phyloP scores from a whole-genome alignment of 768 basidiomycete genomes.

The Mycena albidolilacea region DNA sequence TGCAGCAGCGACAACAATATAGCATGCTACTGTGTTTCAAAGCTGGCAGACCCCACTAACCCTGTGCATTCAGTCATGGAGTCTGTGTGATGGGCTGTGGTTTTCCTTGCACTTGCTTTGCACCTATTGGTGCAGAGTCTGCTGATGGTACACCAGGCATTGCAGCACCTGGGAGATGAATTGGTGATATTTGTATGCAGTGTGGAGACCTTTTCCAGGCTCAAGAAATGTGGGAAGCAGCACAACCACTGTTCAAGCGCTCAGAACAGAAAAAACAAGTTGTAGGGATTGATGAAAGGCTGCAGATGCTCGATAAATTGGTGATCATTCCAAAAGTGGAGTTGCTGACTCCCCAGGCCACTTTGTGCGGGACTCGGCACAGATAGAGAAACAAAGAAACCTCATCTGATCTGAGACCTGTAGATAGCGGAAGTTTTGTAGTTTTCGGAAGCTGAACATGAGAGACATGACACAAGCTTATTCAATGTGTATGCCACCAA shows the following conservation, averaged over 20 bases:
- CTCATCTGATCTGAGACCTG: background rate
- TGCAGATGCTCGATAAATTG: background rate
- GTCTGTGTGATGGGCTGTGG: background rate
- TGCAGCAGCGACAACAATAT: background rate
- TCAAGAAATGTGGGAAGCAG: constrained; percentile 23
- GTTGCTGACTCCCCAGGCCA: background rate
- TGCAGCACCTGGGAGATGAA: background rate
- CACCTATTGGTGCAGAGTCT: background rate
- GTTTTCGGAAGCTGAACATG: too few species aligned
- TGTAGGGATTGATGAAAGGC: background rate
- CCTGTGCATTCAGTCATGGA: background rate
- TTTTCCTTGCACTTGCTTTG: background rate
- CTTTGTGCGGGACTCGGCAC: background rate
- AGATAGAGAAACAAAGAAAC: background rate
- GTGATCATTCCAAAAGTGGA: background rate
- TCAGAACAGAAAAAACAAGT: constrained; percentile 3
- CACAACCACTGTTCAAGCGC: constrained; percentile 2
- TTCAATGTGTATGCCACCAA: too few species aligned
- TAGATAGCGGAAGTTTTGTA: background rate
- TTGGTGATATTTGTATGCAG: background rate
- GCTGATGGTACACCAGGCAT: background rate
- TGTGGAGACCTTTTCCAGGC: constrained; percentile 33
- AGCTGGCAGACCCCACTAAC: background rate
- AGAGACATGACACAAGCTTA: too few species aligned
- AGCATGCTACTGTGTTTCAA: background rate